These are phyloP conservation scores for Ormosia semicastrata DNA, from an alignment of 306 rosid genomes.

Conservation along the genomic window DNA sequence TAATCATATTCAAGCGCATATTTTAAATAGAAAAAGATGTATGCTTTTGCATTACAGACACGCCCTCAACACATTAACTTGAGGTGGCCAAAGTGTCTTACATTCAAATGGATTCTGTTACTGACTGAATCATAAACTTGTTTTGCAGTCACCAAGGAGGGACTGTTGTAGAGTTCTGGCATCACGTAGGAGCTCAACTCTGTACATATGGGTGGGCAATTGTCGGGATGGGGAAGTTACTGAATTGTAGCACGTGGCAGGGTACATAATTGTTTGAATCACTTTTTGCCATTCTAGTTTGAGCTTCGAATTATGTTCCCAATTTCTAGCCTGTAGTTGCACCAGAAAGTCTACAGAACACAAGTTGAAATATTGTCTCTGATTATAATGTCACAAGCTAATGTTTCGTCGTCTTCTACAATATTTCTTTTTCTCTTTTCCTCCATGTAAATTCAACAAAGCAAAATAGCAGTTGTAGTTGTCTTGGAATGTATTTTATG, in stretches of 20 bases:
- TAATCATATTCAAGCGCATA: no score
- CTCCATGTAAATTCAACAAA: slow-evolving; percentile 28
- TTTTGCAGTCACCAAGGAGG: slow-evolving; percentile 87
- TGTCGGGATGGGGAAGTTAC: slow-evolving; percentile 67
- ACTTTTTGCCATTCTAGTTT: neutral
- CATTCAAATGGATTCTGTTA: no score
- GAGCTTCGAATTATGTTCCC: slow-evolving; percentile 7
- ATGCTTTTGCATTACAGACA: no score
- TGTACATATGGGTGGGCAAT: slow-evolving; percentile 65
- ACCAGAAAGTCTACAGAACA: slow-evolving; percentile 24
- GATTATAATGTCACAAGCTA: slow-evolving; percentile 21
- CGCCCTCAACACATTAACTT: no score
- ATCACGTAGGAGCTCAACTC: slow-evolving; percentile 40
- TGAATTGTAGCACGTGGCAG: slow-evolving; percentile 44
- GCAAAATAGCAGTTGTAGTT: neutral
- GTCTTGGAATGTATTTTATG: slow-evolving; percentile 9
- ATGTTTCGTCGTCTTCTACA: neutral
- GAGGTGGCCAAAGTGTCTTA: no score
- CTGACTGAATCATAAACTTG: slow-evolving; percentile 14
- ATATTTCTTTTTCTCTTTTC: neutral
- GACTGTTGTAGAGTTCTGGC: slow-evolving; percentile 84
- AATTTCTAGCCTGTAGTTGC: slow-evolving; percentile 14
- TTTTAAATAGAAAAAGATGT: no score
- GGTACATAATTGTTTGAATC: neutral
- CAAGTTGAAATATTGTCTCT: neutral